Base-by-base conservation (phyloP, 2,329 filamentous ascomycete genomes). In the Aspergillus sp. region DNA sequence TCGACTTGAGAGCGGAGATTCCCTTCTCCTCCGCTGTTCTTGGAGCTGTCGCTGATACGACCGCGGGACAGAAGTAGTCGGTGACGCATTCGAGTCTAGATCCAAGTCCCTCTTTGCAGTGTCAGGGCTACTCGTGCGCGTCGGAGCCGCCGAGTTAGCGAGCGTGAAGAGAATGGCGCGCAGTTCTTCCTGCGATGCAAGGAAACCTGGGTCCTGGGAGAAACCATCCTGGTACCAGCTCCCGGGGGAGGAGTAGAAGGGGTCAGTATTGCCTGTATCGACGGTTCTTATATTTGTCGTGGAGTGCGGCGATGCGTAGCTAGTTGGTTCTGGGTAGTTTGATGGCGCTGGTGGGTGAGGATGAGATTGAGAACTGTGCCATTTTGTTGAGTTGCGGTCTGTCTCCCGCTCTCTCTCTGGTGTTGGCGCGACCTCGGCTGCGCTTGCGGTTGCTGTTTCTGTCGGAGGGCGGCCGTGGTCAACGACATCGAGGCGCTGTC, bases 171-270 rank as follows among this genome's bases (percentile, higher is more conserved):
- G 66, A 36, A 79, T 73, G 20, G 69, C 70, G 53, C 77, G 72
- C 4, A 81, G 68, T 59, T 80, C 74, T 64, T 78, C 75, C 55
- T 80, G 76, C 0, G 77, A 75, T 24, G 78, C 76, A 15, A 80
- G 68, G 53, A 78, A 80, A 3, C 72, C 70, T 2, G 78, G 77
- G 49, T 80, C 65, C 50, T 71, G 69, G n/a, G 68, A 63, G 52
- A 71, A 70, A 15, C 63, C 64, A 59, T 72, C 70, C 18, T 68
- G 64, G 41, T 59, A 56, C 67, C 68, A 67, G 49, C 65, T 64
- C n/a, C 52, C 52, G 3, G 54, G 48, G 7, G 57, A 55, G 34
- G 49, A 52, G 34, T 62, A 39, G 36, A 62, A 56, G 17, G 36
- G 42, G 4, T 44, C 48, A 50, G 15, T 15, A 8, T 30, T 47